Base-by-base conservation (phyloP, 2,329 filamentous ascomycete species). In the Pseudogymnoascus sp. region DNA sequence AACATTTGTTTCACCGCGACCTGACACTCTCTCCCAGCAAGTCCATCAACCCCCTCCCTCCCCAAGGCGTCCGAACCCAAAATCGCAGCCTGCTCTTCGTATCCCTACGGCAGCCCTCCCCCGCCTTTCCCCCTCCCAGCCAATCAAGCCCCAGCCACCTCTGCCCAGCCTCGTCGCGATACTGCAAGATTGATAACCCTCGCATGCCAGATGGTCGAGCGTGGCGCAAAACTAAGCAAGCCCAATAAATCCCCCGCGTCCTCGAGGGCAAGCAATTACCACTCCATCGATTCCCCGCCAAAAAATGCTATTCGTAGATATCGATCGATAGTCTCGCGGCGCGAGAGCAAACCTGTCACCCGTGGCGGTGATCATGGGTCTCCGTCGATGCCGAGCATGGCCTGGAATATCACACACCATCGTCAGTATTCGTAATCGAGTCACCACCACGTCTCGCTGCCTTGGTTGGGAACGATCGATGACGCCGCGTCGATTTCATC, bases 351-450 rank as follows among this genome's bases (percentile, higher is more conserved):
- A 43, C 4, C 19, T 2, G 40, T 43, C 40, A 24, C 14, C 31
- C 14, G 56, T 60, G 56, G 35, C 56, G 35, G 16, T 38, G 56
- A 60, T 60, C 56, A 60, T 60, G 56, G 3, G 60, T n/a, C 10
- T 11, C 28, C 26, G 24, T 61, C 60, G 33, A 61, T 38, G n/a
- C 60, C 60, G 38, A 61, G 60, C 38, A 40, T 61, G 12, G 56
- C 60, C 60, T 61, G 10, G 31, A 5, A 41, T 19, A 31, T 35
- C 19, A 24, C 16, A 61, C 60, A 24, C 16, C 37, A 19, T 33
- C 12, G 24, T 41, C 37, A 41, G 37, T 22, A 61, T 22, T 16
- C 22, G 56, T 35, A 37, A 35, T 37, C 53, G 5, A 7, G 26
- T 3, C 50, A 16, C 53, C 50, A 33, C n/a, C 7, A 41, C 10